Conservation (phyloP, 441 rosid genomes). For the Croton setiger region DNA sequence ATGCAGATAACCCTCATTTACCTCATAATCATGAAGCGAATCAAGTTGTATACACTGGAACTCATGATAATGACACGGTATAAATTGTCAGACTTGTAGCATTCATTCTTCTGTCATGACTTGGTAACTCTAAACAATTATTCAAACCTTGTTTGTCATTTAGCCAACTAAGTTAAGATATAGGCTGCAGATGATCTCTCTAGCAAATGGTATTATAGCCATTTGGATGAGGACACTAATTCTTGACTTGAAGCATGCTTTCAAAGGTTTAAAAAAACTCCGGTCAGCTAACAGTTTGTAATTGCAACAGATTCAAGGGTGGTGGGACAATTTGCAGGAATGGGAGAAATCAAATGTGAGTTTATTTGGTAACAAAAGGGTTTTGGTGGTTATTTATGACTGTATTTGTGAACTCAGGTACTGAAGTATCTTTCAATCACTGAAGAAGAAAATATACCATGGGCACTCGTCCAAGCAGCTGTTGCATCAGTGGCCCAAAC, state of each 20-base stretch:
- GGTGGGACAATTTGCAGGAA: conserved; percentile 70
- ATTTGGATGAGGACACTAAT: not conserved
- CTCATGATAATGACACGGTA: conserved; percentile 98
- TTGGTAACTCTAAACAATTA: not conserved
- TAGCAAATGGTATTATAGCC: not conserved
- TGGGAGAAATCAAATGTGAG: conserved; percentile 78
- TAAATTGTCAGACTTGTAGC: conserved; percentile 14
- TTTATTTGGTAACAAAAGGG: conserved; percentile 1
- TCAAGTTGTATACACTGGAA: conserved; percentile 95
- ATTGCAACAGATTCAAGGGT: conserved; percentile 57
- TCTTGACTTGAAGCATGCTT: not conserved
- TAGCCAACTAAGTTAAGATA: not conserved
- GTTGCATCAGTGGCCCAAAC: conserved; percentile 80
- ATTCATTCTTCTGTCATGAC: not conserved
- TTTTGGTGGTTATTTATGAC: conserved; percentile 8
- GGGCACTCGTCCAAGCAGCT: conserved; percentile 65
- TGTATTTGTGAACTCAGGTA: conserved; percentile 40
- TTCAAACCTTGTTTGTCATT: not conserved
- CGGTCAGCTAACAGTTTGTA: conserved; percentile 17
- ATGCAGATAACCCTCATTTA: conserved; percentile 82
- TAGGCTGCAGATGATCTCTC: not conserved
- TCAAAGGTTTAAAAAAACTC: conserved; percentile 3
- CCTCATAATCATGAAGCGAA: conserved; percentile 89
- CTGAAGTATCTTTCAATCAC: conserved; percentile 55
- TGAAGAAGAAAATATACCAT: conserved; percentile 53